These are phyloP conservation scores for Phytopythium chamaehyphon DNA, from an alignment of 352 stramenopile species.

Conservation along the genomic window DNA sequence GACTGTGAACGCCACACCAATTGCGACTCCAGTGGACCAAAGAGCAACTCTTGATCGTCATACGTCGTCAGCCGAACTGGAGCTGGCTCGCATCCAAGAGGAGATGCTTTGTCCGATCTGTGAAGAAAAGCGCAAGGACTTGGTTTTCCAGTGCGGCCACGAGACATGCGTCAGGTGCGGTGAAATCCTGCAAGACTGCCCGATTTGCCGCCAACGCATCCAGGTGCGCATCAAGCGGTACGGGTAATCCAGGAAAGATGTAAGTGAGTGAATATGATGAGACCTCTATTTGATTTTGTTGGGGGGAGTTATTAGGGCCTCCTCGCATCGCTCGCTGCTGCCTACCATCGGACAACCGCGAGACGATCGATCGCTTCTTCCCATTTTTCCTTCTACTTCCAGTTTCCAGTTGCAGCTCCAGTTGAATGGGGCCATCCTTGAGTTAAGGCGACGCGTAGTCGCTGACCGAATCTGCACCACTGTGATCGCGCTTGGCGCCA, in stretches of 20 bases:
- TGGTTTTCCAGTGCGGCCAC: conserved; percentile 82
- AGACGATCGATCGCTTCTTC: not conserved
- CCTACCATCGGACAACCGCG: conserved; percentile 3
- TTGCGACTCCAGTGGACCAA: not conserved
- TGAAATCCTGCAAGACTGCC: conserved; percentile 53
- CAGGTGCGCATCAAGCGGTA: conserved; percentile 75
- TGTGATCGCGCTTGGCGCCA: conserved; percentile 58
- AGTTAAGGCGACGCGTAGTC: conserved; percentile 2
- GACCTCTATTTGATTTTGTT: conserved; percentile 1
- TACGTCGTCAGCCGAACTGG: conserved; percentile 43
- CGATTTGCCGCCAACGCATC: conserved; percentile 69
- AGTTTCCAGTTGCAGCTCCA: not conserved
- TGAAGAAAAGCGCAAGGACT: conserved; percentile 72
- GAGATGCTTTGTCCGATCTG: conserved; percentile 69
- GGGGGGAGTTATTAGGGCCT: not conserved
- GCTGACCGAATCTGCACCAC: not conserved
- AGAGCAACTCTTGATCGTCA: conserved; percentile 20
- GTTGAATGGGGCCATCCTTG: no score
- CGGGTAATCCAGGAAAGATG: conserved; percentile 13
- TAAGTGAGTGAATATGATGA: not conserved
- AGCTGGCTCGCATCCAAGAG: conserved; percentile 63
- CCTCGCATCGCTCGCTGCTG: not conserved
- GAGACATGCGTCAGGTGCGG: conserved; percentile 66
- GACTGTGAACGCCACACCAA: conserved; percentile 7
- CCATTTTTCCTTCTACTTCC: not conserved